These are phyloP conservation scores for Prunus padus DNA, from an alignment of 306 rosid species.

Conservation along the genomic window DNA sequence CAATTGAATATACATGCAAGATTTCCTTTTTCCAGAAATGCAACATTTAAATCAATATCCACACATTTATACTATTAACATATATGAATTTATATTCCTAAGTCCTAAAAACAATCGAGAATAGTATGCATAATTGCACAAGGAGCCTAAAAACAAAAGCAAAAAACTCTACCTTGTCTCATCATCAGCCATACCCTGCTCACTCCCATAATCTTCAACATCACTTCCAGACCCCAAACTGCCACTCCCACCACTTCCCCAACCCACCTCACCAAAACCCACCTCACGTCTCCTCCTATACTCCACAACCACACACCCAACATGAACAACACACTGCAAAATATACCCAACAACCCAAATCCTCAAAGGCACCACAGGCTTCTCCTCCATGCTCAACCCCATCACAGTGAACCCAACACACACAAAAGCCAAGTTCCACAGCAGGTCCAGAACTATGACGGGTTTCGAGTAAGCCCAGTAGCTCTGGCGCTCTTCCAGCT, in stretches of 20 bases:
- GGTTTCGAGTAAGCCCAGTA: constrained; percentile 71
- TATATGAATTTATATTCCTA: not conserved
- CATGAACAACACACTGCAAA: constrained; percentile 53
- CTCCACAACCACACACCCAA: constrained; percentile 52
- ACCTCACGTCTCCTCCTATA: constrained; percentile 34
- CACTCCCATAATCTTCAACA: constrained; percentile 34
- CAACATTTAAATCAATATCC: constrained; percentile 8
- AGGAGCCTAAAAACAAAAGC: not conserved
- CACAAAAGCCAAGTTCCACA: constrained; percentile 66
- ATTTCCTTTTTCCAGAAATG: not conserved
- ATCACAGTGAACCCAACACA: constrained; percentile 43
- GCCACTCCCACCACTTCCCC: constrained; percentile 42
- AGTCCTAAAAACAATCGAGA: not conserved
- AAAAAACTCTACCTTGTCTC: constrained; percentile 46
- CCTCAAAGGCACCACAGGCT: constrained; percentile 69
- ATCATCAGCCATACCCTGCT: constrained; percentile 29
- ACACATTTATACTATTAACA: not conserved
- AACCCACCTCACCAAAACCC: constrained; percentile 7
- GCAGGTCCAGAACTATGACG: constrained; percentile 56
- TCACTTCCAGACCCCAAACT: constrained; percentile 59
- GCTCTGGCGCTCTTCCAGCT: constrained; percentile 80
- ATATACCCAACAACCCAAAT: constrained; percentile 73
- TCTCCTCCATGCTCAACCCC: constrained; percentile 54
- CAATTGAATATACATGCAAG: not conserved
- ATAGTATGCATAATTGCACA: no score